These are phyloP conservation scores for Vitis rotundifolia DNA, from an alignment of 164 flowering plant genomes.

Conservation along the genomic window DNA sequence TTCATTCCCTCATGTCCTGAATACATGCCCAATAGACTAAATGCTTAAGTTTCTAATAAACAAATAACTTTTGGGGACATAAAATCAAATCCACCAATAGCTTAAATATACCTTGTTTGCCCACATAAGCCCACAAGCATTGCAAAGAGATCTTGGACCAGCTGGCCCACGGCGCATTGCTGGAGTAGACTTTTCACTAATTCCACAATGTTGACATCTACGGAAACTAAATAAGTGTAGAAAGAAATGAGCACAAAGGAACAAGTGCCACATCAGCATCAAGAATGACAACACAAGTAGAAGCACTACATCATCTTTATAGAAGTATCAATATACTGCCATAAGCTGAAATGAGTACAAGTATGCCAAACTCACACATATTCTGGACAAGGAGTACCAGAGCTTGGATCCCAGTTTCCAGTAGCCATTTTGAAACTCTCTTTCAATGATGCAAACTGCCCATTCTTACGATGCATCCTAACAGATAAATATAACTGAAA, in stretches of 20 bases:
- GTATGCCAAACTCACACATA: conserved; percentile 29
- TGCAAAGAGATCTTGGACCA: conserved; percentile 70
- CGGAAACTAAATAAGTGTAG: conserved; percentile 19
- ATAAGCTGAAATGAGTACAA: too few species aligned
- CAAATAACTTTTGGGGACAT: too few species aligned
- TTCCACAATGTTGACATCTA: conserved; percentile 65
- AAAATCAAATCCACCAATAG: background rate
- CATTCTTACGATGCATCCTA: conserved; percentile 52
- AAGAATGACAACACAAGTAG: background rate
- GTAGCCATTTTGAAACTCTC: conserved; percentile 13
- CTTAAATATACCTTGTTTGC: conserved; percentile 50
- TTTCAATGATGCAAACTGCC: conserved; percentile 44
- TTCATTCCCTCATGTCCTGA: too few species aligned
- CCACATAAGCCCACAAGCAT: conserved; percentile 79
- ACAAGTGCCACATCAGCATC: conserved; percentile 1
- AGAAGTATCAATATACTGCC: background rate
- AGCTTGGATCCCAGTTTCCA: conserved; percentile 32
- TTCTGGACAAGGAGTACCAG: conserved; percentile 28
- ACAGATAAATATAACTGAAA: background rate
- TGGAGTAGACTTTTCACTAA: conserved; percentile 51
- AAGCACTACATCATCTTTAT: too few species aligned
- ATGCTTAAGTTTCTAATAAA: too few species aligned
- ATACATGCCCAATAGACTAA: too few species aligned
- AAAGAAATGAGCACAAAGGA: conserved; percentile 3
- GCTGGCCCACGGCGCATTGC: conserved; percentile 73